Conservation (phyloP, 2,329 filamentous ascomycete species). For the Paraconiothyrium brasiliense region DNA sequence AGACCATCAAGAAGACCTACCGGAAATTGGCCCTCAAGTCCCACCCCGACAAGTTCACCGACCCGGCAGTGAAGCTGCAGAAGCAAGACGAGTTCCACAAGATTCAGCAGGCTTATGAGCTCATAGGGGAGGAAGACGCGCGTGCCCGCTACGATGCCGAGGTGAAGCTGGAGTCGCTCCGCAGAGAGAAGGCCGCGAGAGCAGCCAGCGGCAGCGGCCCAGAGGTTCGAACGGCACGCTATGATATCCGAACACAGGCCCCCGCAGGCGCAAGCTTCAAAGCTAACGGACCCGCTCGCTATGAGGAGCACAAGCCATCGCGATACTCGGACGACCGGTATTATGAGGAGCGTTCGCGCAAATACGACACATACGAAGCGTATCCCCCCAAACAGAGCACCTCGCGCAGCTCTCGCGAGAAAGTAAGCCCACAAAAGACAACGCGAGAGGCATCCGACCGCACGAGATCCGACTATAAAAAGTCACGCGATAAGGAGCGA, state of each 20-base stretch:
- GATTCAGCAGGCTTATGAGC: conserved; percentile 92
- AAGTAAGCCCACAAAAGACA: conserved; percentile 34
- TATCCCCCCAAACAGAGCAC: conserved; percentile 41
- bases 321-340: conserved; percentile 47
- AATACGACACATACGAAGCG: conserved; percentile 53
- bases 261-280: conserved; percentile 38
- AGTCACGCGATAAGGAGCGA: conserved; percentile 52
- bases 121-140: conserved; percentile 80
- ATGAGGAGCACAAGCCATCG: conserved; percentile 47
- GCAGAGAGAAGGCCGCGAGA: conserved; percentile 62
- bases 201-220: conserved; percentile 28
- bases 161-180: conserved; percentile 72
- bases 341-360: conserved; percentile 51
- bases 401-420: conserved; percentile 40
- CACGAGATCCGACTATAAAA: conserved; percentile 50
- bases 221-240: conserved; percentile 46
- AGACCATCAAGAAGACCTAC: conserved; percentile 80
- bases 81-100: conserved; percentile 91
- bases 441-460: conserved; percentile 47
- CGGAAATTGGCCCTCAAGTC: conserved; percentile 87
- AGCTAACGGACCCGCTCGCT: conserved; percentile 32
- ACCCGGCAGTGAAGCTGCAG: conserved; percentile 76
- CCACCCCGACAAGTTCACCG: conserved; percentile 90
- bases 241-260: conserved; percentile 42
- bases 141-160: conserved; percentile 81